Base-by-base conservation (phyloP, 1,284 basidiomycete species). In the Apiotrichum veenhuisii region DNA sequence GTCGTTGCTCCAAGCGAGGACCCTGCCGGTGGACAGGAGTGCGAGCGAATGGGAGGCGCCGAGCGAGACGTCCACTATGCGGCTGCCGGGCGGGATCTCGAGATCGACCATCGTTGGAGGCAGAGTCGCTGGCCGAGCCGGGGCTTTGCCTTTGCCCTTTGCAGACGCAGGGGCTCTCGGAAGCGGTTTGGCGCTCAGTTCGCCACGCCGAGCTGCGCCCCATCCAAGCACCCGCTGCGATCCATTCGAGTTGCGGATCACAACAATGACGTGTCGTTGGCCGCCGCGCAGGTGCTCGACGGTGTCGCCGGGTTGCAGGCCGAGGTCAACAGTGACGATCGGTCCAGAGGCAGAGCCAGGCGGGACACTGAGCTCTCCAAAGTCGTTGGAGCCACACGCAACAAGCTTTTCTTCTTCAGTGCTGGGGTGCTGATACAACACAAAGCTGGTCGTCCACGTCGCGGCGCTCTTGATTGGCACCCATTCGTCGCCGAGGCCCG, bases 131-230 rank as follows among this genome's bases (percentile, higher is more conserved):
- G 64, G 41, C 26, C 58, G 54, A 2, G 66, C 50, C 1, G 51
- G 27, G 1, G 63, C 58, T 50, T 68, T 69, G 14, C 63, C 68
- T 57, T 69, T 68, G 14, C 64, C 64, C 61, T 72, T 67, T 9
- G 34, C 37, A n/a, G 36, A 20, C 15, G 14, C 23, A 17, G 38
- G 23, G 17, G 22, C 22, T 9, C n/a, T 52, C 5, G 33, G 52
- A 2, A 56, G 27, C 10, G 61, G 62, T 14, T 17, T 11, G 11
- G 55, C 36, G 47, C 67, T 66, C 34, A 74, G 66, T 57, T 77
- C 90, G 2, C 89, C 89, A 66, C 91, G 89, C 41, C 92, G 79
- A 25, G 84, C 82, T 4, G 85, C 80, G 5, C 91, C 92, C 91
- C 91, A 95, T 3, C 91, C 91, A 1, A 86, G 75, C 14, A 88